These are phyloP conservation scores for Solanum ossicruentum DNA, from an alignment of 257 asterid genomes.

Conservation along the genomic window DNA sequence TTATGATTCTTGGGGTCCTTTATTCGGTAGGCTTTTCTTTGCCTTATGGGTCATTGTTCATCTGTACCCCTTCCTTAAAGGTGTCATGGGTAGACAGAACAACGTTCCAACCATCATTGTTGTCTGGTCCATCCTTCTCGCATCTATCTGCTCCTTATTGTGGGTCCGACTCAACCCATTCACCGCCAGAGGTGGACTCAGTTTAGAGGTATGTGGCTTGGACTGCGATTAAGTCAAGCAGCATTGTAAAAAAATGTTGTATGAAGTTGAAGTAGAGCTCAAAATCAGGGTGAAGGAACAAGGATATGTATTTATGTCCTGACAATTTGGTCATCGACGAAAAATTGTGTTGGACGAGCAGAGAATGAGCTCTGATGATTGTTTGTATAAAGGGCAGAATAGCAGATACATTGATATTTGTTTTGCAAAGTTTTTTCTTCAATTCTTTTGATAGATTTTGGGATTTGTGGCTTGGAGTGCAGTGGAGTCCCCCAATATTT, in stretches of 20 bases:
- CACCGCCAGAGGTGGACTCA: conserved; percentile 46
- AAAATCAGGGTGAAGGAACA: conserved; percentile 5
- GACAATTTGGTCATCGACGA: conserved; percentile 6
- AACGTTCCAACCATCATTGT: conserved; percentile 71
- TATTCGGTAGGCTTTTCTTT: conserved; percentile 80
- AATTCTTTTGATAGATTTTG: conserved; percentile 63
- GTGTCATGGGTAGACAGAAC: conserved; percentile 81
- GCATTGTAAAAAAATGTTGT: conserved; percentile 21
- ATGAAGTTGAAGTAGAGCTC: conserved; percentile 5
- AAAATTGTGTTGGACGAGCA: conserved; percentile 9
- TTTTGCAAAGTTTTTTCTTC: conserved; percentile 31
- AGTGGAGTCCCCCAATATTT: conserved; percentile 4
- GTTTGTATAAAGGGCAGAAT: conserved; percentile 34
- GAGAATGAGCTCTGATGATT: conserved; percentile 24
- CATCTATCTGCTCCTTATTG: conserved; percentile 74
- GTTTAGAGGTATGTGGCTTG: conserved; percentile 83
- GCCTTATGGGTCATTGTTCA: conserved; percentile 97
- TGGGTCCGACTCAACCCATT: conserved; percentile 97
- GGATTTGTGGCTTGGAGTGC: conserved; percentile 18
- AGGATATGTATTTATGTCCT: neutral
- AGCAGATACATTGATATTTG: conserved; percentile 26
- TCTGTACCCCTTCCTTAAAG: conserved; percentile 94
- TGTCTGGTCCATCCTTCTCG: conserved; percentile 95
- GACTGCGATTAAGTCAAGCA: conserved; percentile 48
- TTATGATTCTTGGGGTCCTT: conserved; percentile 94